These are phyloP conservation scores for Bipolaris bicolor DNA, from an alignment of 2,329 filamentous ascomycete genomes.

Conservation along the genomic window DNA sequence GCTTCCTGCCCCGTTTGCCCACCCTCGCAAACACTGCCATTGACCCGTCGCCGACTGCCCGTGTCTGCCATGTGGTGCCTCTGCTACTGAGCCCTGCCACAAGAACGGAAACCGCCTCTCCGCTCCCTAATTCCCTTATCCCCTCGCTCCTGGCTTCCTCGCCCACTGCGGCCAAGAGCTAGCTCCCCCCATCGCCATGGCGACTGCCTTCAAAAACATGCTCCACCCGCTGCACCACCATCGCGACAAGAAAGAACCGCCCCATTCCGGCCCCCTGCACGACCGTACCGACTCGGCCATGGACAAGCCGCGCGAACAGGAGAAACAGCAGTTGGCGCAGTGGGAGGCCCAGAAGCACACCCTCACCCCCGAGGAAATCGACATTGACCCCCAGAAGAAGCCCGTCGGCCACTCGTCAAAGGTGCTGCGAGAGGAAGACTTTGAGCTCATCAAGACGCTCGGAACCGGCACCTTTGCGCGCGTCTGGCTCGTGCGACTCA, in stretches of 20 bases:
- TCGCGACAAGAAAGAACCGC: conserved; percentile 33
- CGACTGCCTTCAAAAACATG: conserved; percentile 46
- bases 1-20: background rate
- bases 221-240: conserved; percentile 45
- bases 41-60: conserved; percentile 19
- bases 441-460: conserved; percentile 75
- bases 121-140: conserved; percentile 16
- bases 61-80: conserved; percentile 19
- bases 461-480: conserved; percentile 83
- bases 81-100: conserved; percentile 12
- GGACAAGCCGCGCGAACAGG: conserved; percentile 53
- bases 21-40: conserved; percentile 5
- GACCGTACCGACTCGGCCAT: conserved; percentile 45
- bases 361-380: conserved; percentile 52
- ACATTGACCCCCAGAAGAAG: conserved; percentile 53
- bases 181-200: conserved; percentile 39
- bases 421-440: conserved; percentile 63
- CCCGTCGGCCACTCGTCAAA: conserved; percentile 56
- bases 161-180: conserved; percentile 7
- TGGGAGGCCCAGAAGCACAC: conserved; percentile 56
- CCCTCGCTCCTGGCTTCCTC: conserved; percentile 2
- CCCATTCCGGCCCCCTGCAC: conserved; percentile 34
- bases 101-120: conserved; percentile 11
- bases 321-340: conserved; percentile 54
- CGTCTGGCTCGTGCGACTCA: conserved; percentile 76